Percentiles rank a stretch among this genome's conserved stretches.
Evolutionary conservation across 805 yeast genomes (phyloP).

Genomic region (Yamadazyma phyllophila): DNA sequence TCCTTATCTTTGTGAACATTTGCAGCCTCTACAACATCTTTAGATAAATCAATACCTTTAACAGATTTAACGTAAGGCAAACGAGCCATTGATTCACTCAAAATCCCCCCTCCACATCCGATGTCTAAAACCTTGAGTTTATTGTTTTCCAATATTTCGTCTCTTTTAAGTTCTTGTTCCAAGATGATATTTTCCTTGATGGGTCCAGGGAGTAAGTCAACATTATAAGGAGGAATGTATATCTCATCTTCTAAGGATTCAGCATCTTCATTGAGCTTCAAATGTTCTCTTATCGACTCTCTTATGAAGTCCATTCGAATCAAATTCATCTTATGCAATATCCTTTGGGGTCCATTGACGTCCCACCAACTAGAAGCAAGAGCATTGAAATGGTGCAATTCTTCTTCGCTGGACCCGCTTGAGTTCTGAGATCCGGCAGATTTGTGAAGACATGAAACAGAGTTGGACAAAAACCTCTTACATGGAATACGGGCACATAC

Average conservation of each 20-base stretch:
- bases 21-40: slow-evolving; percentile 81
- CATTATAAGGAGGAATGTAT: slow-evolving; percentile 76
- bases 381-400: slow-evolving; percentile 76
- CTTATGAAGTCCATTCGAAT: slow-evolving; percentile 84
- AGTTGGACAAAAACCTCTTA: neutral
- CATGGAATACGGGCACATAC: neutral
- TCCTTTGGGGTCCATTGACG: slow-evolving; percentile 85
- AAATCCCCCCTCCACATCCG: slow-evolving; percentile 98
- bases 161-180: slow-evolving; percentile 51
- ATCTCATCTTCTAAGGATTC: slow-evolving; percentile 42
- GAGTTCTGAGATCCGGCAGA: slow-evolving; percentile 2
- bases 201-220: slow-evolving; percentile 60
- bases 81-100: slow-evolving; percentile 85
- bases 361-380: slow-evolving; percentile 99
- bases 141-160: slow-evolving; percentile 30
- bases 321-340: slow-evolving; percentile 91
- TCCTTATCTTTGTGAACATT: slow-evolving; percentile 63
- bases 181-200: slow-evolving; percentile 45
- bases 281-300: slow-evolving; percentile 48
- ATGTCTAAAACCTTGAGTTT: slow-evolving; percentile 69
- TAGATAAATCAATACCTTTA: slow-evolving; percentile 81
- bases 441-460: neutral
- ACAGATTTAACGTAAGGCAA: slow-evolving; percentile 61
- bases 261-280: slow-evolving; percentile 37
- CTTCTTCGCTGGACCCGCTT: slow-evolving; percentile 54